These are phyloP conservation scores for Daedaleopsis nitida DNA, from an alignment of 768 basidiomycete genomes.

Conservation along the genomic window DNA sequence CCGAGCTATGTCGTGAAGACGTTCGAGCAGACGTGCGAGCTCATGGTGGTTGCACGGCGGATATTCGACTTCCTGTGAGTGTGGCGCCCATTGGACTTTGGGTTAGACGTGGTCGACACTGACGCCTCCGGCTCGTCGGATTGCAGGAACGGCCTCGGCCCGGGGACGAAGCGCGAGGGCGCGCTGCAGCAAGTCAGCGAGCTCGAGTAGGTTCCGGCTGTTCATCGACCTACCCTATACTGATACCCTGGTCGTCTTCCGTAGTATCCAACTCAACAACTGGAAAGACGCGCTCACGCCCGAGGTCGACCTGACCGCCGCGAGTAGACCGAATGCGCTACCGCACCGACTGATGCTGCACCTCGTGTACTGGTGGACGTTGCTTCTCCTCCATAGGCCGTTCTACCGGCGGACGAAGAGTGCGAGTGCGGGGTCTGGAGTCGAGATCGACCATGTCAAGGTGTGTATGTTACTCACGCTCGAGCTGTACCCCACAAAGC, in stretches of 20 bases:
- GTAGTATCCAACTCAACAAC: conserved; percentile 30
- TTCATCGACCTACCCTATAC: neutral
- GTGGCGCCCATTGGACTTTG: neutral
- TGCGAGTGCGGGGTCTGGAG: conserved; percentile 31
- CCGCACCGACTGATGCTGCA: conserved; percentile 61
- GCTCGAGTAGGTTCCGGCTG: conserved; percentile 45
- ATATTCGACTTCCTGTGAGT: conserved; percentile 61
- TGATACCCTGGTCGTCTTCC: neutral
- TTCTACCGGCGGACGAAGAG: conserved; percentile 36
- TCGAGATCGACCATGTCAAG: conserved; percentile 56
- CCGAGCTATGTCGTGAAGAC: conserved; percentile 34
- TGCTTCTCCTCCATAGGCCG: conserved; percentile 62
- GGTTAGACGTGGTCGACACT: neutral
- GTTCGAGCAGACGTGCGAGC: conserved; percentile 50
- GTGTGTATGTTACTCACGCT: conserved; percentile 28
- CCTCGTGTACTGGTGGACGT: conserved; percentile 57
- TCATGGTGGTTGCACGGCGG: conserved; percentile 49
- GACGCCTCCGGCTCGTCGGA: too few species aligned
- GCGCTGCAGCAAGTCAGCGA: conserved; percentile 52
- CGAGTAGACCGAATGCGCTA: conserved; percentile 47
- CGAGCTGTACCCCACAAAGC: neutral
- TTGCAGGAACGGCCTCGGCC: conserved; percentile 46
- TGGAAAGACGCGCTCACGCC: conserved; percentile 42
- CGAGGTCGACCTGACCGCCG: conserved; percentile 52
- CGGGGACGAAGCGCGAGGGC: conserved; percentile 41